Conservation (phyloP, 2,329 filamentous ascomycete species). For the Aureobasidium sp. region DNA sequence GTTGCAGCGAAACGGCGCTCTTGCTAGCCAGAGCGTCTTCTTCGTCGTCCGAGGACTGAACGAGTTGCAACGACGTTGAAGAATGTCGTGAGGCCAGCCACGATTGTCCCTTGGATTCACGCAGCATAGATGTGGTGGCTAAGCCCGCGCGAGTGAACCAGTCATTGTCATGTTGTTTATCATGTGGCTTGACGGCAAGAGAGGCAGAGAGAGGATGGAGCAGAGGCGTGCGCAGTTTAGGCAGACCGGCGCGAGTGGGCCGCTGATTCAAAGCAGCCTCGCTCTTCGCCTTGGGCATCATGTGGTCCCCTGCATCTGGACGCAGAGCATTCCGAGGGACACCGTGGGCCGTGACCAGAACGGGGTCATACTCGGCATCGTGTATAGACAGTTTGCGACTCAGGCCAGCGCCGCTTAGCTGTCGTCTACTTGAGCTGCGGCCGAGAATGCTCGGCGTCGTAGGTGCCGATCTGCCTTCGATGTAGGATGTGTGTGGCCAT, state of each 20-base stretch:
- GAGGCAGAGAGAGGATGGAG: background rate
- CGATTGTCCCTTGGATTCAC: constrained; percentile 56
- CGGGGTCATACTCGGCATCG: constrained; percentile 22
- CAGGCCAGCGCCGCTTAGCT: constrained; percentile 26
- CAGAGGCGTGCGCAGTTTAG: background rate
- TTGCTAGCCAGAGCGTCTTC: background rate
- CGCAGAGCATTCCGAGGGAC: background rate
- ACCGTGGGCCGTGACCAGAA: constrained; percentile 9
- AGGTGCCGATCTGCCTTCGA: constrained; percentile 42
- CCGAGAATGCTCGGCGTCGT: constrained; percentile 43
- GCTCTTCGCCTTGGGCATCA: constrained; percentile 42
- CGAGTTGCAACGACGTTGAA: constrained; percentile 45
- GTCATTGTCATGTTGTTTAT: constrained; percentile 37
- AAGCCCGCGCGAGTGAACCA: constrained; percentile 56
- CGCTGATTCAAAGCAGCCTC: constrained; percentile 33
- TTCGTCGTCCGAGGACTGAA: constrained; percentile 12
- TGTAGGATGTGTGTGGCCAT: constrained; percentile 36
- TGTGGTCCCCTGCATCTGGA: constrained; percentile 3
- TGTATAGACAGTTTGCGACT: constrained; percentile 27
- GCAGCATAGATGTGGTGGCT: constrained; percentile 49
- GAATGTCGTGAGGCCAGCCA: constrained; percentile 53
- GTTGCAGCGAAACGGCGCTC: background rate
- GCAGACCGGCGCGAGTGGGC: background rate
- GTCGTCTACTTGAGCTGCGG: constrained; percentile 34
- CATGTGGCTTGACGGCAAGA: background rate